phyloP scores from a whole-genome alignment of 371 early-diverging fungal species.

The Mortierella sp. region DNA sequence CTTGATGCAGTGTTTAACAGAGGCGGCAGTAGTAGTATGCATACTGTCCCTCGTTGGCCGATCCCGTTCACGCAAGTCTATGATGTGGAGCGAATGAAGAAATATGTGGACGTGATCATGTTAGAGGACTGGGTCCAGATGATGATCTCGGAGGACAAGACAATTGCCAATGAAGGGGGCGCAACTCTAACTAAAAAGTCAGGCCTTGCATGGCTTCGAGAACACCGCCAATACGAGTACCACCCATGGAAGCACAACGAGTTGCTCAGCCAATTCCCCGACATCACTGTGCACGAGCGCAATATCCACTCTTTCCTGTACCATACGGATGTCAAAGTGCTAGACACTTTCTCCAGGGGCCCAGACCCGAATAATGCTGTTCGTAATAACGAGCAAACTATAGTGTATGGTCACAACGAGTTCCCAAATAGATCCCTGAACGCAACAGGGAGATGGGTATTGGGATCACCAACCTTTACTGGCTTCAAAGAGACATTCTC shows the following conservation, averaged over 20 bases:
- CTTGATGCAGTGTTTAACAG: not conserved
- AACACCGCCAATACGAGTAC: slow-evolving; percentile 6
- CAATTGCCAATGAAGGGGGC: not conserved
- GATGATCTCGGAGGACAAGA: not conserved
- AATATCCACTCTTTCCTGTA: slow-evolving; percentile 9
- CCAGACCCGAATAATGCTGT: no score
- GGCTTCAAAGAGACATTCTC: slow-evolving; percentile 6
- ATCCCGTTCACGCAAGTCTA: slow-evolving; percentile 6
- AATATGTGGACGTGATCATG: slow-evolving; percentile 2
- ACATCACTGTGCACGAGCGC: slow-evolving; percentile 4
- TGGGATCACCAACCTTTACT: not conserved
- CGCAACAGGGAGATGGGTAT: slow-evolving; percentile 5
- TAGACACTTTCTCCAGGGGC: not conserved
- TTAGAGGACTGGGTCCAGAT: slow-evolving; percentile 13
- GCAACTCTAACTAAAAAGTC: not conserved
- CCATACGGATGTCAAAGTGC: not conserved
- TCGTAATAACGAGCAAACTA: not conserved
- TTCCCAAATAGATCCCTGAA: slow-evolving; percentile 2
- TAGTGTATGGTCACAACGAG: slow-evolving; percentile 3
- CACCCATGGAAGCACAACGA: slow-evolving; percentile 1
- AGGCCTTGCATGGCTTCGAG: slow-evolving; percentile 9
- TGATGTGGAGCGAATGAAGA: slow-evolving; percentile 4
- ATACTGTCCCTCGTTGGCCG: not conserved
- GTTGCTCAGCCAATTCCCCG: slow-evolving; percentile 1
- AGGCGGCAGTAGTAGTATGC: no score